phyloP scores from a whole-genome alignment of 179 eudicot species.

The Spergularia azorica region DNA sequence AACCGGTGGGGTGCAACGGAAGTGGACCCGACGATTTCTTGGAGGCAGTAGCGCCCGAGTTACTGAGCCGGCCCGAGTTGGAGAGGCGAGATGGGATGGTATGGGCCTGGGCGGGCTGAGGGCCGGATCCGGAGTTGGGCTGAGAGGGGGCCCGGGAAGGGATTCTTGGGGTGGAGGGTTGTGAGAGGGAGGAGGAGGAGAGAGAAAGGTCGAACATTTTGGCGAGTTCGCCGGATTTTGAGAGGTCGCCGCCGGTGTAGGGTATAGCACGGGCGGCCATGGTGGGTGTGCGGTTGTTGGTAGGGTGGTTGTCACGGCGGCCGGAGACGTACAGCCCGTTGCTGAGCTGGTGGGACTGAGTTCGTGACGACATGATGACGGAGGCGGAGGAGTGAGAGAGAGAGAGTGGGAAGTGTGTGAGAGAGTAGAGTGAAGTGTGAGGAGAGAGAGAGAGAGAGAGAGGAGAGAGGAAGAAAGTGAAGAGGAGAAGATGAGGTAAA shows the following conservation, averaged over 20 bases:
- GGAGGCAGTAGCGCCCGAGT: slow-evolving; percentile 37
- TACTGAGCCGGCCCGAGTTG: slow-evolving; percentile 43
- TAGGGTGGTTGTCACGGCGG: slow-evolving; percentile 44
- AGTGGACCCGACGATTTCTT: slow-evolving; percentile 58
- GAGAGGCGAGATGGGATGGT: slow-evolving; percentile 32
- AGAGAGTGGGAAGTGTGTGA: background rate
- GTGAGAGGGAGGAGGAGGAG: slow-evolving; percentile 14
- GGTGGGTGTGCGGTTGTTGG: slow-evolving; percentile 47
- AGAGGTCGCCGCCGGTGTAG: slow-evolving; percentile 84
- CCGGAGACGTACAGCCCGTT: slow-evolving; percentile 78
- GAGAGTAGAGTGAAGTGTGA: background rate
- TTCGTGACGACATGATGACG: slow-evolving; percentile 44
- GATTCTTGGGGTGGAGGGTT: slow-evolving; percentile 29
- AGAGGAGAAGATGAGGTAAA: background rate
- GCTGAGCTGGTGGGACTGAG: slow-evolving; percentile 77
- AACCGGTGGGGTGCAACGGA: slow-evolving; percentile 74
- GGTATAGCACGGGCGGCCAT: slow-evolving; percentile 54
- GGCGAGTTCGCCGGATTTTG: slow-evolving; percentile 79
- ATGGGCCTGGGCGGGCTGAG: slow-evolving; percentile 50
- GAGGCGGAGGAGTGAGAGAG: background rate
- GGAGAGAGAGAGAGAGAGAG: background rate
- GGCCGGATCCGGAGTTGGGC: slow-evolving; percentile 59
- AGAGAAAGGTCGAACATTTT: slow-evolving; percentile 64
- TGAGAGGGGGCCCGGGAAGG: slow-evolving; percentile 46
- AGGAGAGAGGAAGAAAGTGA: background rate